Evolutionary conservation across 805 yeast genomes (phyloP).

Genomic region (Teunomyces barrocoloradensis): DNA sequence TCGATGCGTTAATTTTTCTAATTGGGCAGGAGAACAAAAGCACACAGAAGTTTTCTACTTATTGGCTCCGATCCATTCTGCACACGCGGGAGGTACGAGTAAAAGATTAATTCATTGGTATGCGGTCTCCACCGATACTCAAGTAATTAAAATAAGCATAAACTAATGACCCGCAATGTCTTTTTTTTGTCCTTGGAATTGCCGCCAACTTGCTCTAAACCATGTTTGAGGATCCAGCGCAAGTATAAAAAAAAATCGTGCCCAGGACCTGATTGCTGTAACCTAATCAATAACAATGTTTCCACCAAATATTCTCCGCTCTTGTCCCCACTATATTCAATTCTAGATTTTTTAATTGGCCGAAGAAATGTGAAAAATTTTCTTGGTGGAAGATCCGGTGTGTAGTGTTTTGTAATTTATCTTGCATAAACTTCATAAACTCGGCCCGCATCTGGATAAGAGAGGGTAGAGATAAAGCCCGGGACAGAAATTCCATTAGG

Average conservation of each 20-base stretch:
- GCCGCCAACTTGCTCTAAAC: background rate
- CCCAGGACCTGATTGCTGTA: background rate
- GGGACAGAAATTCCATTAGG: background rate
- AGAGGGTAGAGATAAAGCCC: background rate
- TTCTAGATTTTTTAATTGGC: constrained; percentile 1
- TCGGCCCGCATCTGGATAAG: background rate
- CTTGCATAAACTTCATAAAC: background rate
- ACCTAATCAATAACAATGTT: background rate
- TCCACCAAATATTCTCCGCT: constrained; percentile 1
- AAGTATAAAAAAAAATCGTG: background rate
- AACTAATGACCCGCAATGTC: background rate
- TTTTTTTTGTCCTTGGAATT: background rate
- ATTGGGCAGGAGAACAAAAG: background rate
- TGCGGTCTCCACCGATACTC: background rate
- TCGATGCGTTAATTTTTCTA: constrained; percentile 3
- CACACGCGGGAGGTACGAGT: background rate
- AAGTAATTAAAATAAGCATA: background rate
- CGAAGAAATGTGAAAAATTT: background rate
- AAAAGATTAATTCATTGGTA: background rate
- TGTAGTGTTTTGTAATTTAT: background rate
- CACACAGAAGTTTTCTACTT: background rate
- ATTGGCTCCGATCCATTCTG: background rate
- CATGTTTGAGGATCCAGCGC: background rate
- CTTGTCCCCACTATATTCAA: background rate
- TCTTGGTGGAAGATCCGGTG: constrained; percentile 1